Conservation (phyloP, 371 early-diverging fungal genomes). For the Phascolomyces articulosus region DNA sequence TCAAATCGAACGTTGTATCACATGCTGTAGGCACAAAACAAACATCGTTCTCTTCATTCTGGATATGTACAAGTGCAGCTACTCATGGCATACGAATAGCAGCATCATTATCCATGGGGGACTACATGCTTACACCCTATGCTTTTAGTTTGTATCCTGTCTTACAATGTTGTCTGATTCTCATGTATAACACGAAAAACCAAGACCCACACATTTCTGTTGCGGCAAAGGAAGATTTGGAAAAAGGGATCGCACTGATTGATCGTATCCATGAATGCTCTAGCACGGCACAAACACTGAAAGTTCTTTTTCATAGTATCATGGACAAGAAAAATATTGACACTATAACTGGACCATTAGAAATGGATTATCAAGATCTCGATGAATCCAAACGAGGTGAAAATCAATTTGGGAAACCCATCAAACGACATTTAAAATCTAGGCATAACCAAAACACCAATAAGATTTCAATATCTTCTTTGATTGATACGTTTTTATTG, state of each 20-base stretch:
- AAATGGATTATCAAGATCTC: conserved; percentile 13
- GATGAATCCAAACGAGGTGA: not conserved
- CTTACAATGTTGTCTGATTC: conserved; percentile 47
- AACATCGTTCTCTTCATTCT: conserved; percentile 41
- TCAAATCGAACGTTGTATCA: conserved; percentile 25
- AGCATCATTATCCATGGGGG: conserved; percentile 32
- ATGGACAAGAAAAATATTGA: conserved; percentile 45
- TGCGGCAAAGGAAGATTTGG: conserved; percentile 40
- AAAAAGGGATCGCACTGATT: conserved; percentile 32
- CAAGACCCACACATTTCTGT: conserved; percentile 34
- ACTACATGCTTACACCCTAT: conserved; percentile 50
- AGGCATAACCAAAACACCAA: not conserved
- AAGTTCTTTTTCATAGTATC: conserved; percentile 31
- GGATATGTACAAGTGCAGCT: conserved; percentile 51
- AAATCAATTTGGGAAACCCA: not conserved
- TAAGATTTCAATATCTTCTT: conserved; percentile 9
- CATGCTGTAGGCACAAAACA: conserved; percentile 4
- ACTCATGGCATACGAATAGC: conserved; percentile 44
- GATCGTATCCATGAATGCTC: conserved; percentile 36
- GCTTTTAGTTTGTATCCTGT: conserved; percentile 50
- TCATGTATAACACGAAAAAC: conserved; percentile 48
- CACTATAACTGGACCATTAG: conserved; percentile 15
- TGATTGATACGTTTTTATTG: conserved; percentile 12
- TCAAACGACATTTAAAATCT: not conserved
- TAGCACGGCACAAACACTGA: conserved; percentile 33